Evolutionary conservation across 345 rosid genomes (phyloP), one percentile per base, ranked within the genome.

Genomic region (Hirschfeldia incana): DNA sequence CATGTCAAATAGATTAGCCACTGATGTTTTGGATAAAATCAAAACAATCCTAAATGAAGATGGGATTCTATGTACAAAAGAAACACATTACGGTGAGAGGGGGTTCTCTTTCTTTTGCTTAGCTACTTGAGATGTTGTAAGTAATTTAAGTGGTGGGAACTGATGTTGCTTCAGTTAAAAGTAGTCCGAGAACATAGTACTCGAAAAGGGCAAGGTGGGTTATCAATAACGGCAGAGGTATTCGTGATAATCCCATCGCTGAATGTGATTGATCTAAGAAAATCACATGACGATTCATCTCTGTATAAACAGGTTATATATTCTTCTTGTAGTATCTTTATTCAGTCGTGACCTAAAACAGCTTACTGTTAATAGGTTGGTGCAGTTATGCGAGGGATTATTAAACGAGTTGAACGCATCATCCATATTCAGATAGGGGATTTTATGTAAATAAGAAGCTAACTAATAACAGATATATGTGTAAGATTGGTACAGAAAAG

Each of bases 11-110:
- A 89, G 67, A 46, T 86, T 86, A 8, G 83, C 83, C 7, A 90
- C 75, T 78, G 88, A 94, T 74, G 81, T 92, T 81, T 81, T 90
- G 12, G 86, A 87, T 84, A 89, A 86, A 81, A 88, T 91, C 6
- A 90, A 90, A 72, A 78, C 78, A 67, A 84, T 70, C 6, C 86
- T 80, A 6, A 6, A 90, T 73, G 0, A 86, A 87, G 84, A 92
- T 94, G 97, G 97, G 97, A 74, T 94, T 89, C 82, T 87, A 67
- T 27, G 92, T 92, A 64, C 92, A 82, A 57, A 92, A 86, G 85
- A 94, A 84, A 84, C 87, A 92, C 51, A 88, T 91, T 72, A 87
- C 39, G 87, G 97, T 94, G 30, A 67, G 86, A 42, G 55, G 5
- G 6, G 21, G 21, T 21, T 32, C 30, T 36, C n/a, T 21, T 42